phyloP scores from a whole-genome alignment of 2,329 filamentous ascomycete genomes.

The Fusarium sp. region DNA sequence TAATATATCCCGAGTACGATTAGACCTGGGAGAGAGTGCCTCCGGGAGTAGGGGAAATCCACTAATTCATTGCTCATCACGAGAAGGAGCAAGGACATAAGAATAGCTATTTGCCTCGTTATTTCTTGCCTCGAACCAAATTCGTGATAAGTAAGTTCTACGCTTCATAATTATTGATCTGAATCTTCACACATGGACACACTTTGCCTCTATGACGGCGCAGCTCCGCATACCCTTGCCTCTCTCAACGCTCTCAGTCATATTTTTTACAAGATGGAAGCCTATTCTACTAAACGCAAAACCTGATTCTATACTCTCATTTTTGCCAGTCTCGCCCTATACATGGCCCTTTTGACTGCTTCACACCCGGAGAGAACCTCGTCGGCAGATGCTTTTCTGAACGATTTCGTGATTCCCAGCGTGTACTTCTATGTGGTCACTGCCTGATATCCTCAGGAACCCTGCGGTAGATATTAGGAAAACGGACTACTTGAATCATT shows the following conservation, averaged over 20 bases:
- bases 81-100: no score
- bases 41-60: background rate
- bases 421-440: background rate
- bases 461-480: background rate
- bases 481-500: background rate
- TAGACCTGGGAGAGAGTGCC: background rate
- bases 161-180: no score
- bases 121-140: no score
- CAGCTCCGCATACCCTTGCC: background rate
- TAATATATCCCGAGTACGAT: background rate
- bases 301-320: background rate
- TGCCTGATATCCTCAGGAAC: background rate
- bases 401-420: background rate
- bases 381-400: background rate
- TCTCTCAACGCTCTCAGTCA: background rate
- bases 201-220: background rate
- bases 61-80: no score
- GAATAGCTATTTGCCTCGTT: no score
- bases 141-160: no score
- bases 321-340: no score
- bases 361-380: background rate
- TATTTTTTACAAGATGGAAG: background rate
- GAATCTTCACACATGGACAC: background rate
- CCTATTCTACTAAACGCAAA: background rate
- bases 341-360: background rate